Percentiles rank a stretch among this genome's conserved stretches.
phyloP scores from a whole-genome alignment of 495 filamentous ascomycete genomes.

The Gamarada debralockiae region DNA sequence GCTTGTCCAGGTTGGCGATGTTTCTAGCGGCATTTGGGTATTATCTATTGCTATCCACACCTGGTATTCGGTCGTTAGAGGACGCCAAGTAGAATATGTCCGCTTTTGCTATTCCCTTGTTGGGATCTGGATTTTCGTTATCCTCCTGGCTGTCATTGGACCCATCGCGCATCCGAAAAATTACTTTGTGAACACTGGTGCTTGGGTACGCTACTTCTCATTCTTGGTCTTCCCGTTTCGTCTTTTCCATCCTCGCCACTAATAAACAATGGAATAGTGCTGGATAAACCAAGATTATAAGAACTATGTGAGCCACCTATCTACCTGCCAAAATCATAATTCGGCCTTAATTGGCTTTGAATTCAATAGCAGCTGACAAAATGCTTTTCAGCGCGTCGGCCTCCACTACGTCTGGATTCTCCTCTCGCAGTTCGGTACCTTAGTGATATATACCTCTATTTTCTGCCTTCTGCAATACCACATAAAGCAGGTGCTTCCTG shows the following conservation, averaged over 20 bases:
- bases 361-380: conserved; percentile 1
- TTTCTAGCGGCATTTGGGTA: conserved; percentile 26
- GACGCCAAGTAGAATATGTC: conserved; percentile 39
- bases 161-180: conserved; percentile 39
- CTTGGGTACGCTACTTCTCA: conserved; percentile 41
- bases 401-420: conserved; percentile 68
- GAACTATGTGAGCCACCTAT: conserved; percentile 2
- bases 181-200: conserved; percentile 46
- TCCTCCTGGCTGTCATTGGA: conserved; percentile 47
- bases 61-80: conserved; percentile 47
- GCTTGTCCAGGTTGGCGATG: conserved; percentile 60
- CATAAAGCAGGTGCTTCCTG: conserved; percentile 3
- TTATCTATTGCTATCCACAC: too few relatives aligned
- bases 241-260: neutral
- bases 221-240: too few relatives aligned
- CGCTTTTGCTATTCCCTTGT: conserved; percentile 39
- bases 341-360: neutral
- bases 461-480: conserved; percentile 44
- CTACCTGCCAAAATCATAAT: neutral
- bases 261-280: conserved; percentile 13
- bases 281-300: conserved; percentile 14
- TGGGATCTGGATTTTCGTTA: conserved; percentile 45
- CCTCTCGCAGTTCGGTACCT: conserved; percentile 58
- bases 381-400: conserved; percentile 39
- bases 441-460: conserved; percentile 51